These are phyloP conservation scores for Tricholoma furcatifolium DNA, from an alignment of 768 basidiomycete genomes.

Conservation along the genomic window DNA sequence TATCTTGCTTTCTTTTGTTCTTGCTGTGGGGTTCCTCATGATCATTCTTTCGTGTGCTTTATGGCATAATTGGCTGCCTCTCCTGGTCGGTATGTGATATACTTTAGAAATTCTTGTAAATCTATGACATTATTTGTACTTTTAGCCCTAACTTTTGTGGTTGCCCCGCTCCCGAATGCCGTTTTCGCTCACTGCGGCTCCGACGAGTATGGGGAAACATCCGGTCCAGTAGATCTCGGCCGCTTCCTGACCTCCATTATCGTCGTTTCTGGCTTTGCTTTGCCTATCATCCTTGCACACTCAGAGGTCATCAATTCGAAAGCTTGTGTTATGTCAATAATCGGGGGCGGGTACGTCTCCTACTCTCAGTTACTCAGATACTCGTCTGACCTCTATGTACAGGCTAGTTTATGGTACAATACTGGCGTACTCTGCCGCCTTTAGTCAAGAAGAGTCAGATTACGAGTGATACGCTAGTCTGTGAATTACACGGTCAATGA, in stretches of 20 bases:
- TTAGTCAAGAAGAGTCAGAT: constrained; percentile 80
- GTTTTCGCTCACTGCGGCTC: constrained; percentile 89
- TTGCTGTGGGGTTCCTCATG: constrained; percentile 96
- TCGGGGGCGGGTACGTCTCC: constrained; percentile 79
- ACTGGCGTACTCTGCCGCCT: constrained; percentile 80
- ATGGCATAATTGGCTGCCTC: constrained; percentile 95
- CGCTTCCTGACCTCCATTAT: constrained; percentile 90
- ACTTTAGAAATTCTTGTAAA: background rate
- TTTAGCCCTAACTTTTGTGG: constrained; percentile 83
- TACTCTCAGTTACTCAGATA: background rate
- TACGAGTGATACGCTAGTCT: constrained; percentile 50
- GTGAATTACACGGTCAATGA: constrained; percentile 11
- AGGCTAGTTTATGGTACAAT: constrained; percentile 91
- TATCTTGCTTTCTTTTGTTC: constrained; percentile 93
- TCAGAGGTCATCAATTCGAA: constrained; percentile 81
- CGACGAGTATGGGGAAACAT: constrained; percentile 80
- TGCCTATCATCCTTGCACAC: constrained; percentile 91
- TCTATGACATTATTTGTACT: background rate
- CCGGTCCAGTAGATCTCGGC: constrained; percentile 83
- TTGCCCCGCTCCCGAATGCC: constrained; percentile 95
- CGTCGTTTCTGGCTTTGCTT: constrained; percentile 90
- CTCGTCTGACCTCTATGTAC: constrained; percentile 1
- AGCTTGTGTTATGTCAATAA: constrained; percentile 92
- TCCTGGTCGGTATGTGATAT: constrained; percentile 80
- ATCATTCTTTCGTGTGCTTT: constrained; percentile 97